Evolutionary conservation across 2,329 filamentous ascomycete species (phyloP), one percentile per base, ranked within the genome.

Genomic region (Sporothrix variecibatus): DNA sequence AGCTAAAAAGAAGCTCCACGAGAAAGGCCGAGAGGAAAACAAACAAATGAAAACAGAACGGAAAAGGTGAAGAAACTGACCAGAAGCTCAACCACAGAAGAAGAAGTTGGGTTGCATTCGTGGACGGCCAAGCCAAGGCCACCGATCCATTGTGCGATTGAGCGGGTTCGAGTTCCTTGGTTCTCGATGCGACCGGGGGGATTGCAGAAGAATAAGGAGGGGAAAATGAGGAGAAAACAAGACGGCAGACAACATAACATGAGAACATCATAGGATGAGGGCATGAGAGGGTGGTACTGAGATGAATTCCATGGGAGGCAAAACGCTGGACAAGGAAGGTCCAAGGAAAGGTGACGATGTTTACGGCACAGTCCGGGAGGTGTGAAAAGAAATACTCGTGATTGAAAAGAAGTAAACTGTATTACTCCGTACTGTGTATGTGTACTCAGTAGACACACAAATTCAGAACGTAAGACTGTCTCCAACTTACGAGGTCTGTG

Each of bases 1-100:
- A 72, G 38, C 70, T 62, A 62, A 72, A 28, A 62, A 72, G 56
- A 72, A 62, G 70, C 70, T 60, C 70, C 56, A 71, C 26, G 56
- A 72, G 56, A 62, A 72, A 46, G 70, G 70, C 70, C 70, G 70
- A 72, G 53, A 43, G 9, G 20, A 3, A 62, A 15, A 68, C 7
- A 7, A 67, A n/a, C 9, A 28, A 49, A 40, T 20, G 11, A n/a
- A 65, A 15, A 6, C 31, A 23, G 31, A 49, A 23, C 4, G 11
- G n/a, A 23, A 51, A n/a, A 26, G 11, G 7, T 12, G 53, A 53
- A 23, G 51, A 53, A 23, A 53, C 12, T 51, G 46, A 26, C 38
- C 8, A 34, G 1, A 8, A 34, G 2, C 4, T 3, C 2, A 3
- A 34, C 34, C 46, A 11, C 51, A 49, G 11, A 11, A 23, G 26